These are phyloP conservation scores for Cymodocea nodosa DNA, from an alignment of 116 monocot genomes.

Conservation along the genomic window DNA sequence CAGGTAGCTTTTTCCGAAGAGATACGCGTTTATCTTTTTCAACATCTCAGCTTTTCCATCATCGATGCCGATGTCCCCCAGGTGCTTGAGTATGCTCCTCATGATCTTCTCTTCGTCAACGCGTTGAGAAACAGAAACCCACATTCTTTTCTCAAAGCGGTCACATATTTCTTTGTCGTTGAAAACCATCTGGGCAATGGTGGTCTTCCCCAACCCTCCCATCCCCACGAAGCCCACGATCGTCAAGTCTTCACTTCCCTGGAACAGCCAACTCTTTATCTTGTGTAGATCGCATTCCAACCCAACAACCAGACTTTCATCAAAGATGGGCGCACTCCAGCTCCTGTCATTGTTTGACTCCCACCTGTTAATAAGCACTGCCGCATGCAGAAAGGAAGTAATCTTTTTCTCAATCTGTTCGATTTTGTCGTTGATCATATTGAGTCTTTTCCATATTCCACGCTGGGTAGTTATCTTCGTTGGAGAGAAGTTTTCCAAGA, in stretches of 20 bases:
- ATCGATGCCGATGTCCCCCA: neutral
- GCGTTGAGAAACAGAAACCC: slow-evolving; percentile 7
- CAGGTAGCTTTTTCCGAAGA: neutral
- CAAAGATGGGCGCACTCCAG: neutral
- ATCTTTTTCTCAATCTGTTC: neutral
- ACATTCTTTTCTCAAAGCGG: slow-evolving; percentile 4
- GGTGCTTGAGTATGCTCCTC: neutral
- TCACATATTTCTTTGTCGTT: neutral
- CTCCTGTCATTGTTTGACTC: too few species aligned
- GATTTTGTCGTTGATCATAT: neutral
- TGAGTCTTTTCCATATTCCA: neutral
- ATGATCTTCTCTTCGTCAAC: neutral
- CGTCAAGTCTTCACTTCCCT: neutral
- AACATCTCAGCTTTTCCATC: neutral
- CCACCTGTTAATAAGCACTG: too few species aligned
- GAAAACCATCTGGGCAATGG: neutral
- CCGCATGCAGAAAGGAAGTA: neutral
- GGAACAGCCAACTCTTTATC: slow-evolving; percentile 3
- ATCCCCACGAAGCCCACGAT: slow-evolving; percentile 1
- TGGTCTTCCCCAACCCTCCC: slow-evolving; percentile 10
- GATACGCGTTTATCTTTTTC: neutral
- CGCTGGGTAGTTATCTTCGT: too few species aligned
- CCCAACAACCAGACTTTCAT: slow-evolving; percentile 3
- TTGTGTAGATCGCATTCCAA: neutral
- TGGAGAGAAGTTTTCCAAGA: too few species aligned